Evolutionary conservation across 2,329 filamentous ascomycete species (phyloP).

Genomic region (Ophiosphaerella herpotricha): DNA sequence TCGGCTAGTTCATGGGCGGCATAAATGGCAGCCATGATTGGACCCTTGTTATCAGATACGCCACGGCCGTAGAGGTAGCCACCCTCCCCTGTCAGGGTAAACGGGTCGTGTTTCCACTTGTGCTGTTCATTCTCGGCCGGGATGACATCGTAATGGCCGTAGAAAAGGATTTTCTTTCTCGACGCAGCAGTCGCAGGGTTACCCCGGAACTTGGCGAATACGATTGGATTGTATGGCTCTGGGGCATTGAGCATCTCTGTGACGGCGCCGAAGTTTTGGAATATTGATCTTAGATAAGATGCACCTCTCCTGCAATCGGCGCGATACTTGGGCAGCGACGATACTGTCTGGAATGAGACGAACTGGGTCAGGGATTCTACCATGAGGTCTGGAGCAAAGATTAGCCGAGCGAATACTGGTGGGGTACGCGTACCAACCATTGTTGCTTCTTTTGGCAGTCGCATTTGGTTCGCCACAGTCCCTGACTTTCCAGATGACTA

Average conservation of each 20-base stretch:
- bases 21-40: slow-evolving; percentile 90
- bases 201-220: slow-evolving; percentile 84
- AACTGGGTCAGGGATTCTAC: slow-evolving; percentile 74
- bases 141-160: slow-evolving; percentile 98
- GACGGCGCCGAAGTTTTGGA: slow-evolving; percentile 87
- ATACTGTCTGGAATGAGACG: slow-evolving; percentile 89
- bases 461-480: slow-evolving; percentile 57
- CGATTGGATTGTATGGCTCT: slow-evolving; percentile 83
- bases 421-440: slow-evolving; percentile 50
- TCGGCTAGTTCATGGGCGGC: slow-evolving; percentile 88
- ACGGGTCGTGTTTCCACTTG: slow-evolving; percentile 88
- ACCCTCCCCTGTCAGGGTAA: slow-evolving; percentile 84
- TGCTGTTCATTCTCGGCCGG: slow-evolving; percentile 80
- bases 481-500: slow-evolving; percentile 84
- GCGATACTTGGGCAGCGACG: slow-evolving; percentile 80
- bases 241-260: slow-evolving; percentile 82
- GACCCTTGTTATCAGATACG: slow-evolving; percentile 97
- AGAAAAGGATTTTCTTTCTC: slow-evolving; percentile 89
- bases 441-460: slow-evolving; percentile 58
- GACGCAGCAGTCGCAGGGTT: slow-evolving; percentile 68
- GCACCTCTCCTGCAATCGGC: slow-evolving; percentile 93
- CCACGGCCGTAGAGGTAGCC: slow-evolving; percentile 94
- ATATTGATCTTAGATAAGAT: slow-evolving; percentile 85
- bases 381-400: slow-evolving; percentile 59
- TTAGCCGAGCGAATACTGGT: slow-evolving; percentile 22